These are phyloP conservation scores for Ajuga reptans DNA, from an alignment of 305 asterid species.

Conservation along the genomic window DNA sequence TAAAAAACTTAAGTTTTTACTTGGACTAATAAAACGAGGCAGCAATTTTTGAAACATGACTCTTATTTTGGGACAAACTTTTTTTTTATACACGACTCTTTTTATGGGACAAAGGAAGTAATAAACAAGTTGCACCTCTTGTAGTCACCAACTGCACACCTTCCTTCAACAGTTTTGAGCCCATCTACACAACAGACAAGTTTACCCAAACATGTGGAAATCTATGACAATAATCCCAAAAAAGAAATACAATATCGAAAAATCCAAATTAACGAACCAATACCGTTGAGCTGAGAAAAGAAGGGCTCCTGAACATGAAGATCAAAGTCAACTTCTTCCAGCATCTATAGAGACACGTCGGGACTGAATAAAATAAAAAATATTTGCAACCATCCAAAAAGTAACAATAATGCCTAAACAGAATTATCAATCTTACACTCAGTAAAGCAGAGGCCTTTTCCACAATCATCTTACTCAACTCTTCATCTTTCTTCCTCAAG, in stretches of 20 bases:
- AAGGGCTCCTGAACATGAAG: constrained; percentile 87
- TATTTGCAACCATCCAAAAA: neutral
- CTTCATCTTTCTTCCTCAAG: constrained; percentile 35
- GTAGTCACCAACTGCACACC: constrained; percentile 69
- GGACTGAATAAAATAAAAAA: constrained; percentile 8
- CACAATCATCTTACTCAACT: constrained; percentile 38
- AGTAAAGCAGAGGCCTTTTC: constrained; percentile 46
- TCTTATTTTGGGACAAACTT: too few species aligned
- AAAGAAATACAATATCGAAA: neutral
- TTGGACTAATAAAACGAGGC: too few species aligned
- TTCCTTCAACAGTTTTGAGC: constrained; percentile 71
- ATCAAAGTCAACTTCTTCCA: constrained; percentile 59
- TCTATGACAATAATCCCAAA: constrained; percentile 1
- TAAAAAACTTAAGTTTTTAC: too few species aligned
- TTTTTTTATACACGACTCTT: too few species aligned
- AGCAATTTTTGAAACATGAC: too few species aligned
- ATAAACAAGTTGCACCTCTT: constrained; percentile 35
- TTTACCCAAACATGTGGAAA: neutral
- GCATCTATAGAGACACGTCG: constrained; percentile 34
- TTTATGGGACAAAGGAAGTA: too few species aligned
- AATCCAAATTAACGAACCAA: neutral
- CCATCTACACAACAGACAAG: constrained; percentile 43
- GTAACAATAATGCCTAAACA: neutral
- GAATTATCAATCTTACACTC: constrained; percentile 35
- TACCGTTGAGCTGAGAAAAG: constrained; percentile 72